Base-by-base conservation (phyloP, 2,329 filamentous ascomycete species). In the Sclerotinia spermophila region DNA sequence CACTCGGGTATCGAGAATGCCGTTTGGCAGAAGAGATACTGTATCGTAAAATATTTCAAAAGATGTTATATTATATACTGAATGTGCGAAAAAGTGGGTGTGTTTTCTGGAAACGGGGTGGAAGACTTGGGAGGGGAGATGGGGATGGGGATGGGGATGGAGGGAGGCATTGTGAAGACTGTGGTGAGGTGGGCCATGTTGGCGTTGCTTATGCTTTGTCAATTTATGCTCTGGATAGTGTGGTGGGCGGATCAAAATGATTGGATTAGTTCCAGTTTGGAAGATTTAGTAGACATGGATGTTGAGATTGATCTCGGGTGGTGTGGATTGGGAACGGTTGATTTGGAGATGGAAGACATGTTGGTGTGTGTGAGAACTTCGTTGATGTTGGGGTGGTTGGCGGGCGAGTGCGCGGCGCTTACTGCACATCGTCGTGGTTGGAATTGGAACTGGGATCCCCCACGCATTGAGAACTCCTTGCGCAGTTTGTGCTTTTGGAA, bases 51-150 rank as follows among this genome's bases (percentile, higher is more conserved):
- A 0, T 21, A 21, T 65, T 53, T 27, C 21, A 30, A 40, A 33
- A 38, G 19, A 65, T 65, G 30, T 53, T 27, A 53, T 65, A 53
- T 69, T 62, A 65, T 51, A 48, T 69, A 56, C 68, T 69, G 61
- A 69, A 69, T 62, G 58, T 65, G 59, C 48, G 27, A 69, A 69
- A 33, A 69, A 56, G 30, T 30, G 59, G 59, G 48, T 53, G 40
- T 40, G 40, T 33, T 45, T 65, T 51, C 56, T 45, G 59, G 48
- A 42, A 58, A 24, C 27, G 56, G 30, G 44, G 38, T 69, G 72
- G 40, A 53, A 17, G 13, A 11, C 27, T 53, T 24, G 48, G 56
- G n/a, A 30, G 35, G 42, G 3, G 48, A 30, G 10, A 6, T 68
- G 71, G 38, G n/a, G 38, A 44, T 61, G 72, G 40, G 40, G 67